phyloP scores from a whole-genome alignment of 2,329 filamentous ascomycete genomes.

The Cadophora luteo-olivacea region DNA sequence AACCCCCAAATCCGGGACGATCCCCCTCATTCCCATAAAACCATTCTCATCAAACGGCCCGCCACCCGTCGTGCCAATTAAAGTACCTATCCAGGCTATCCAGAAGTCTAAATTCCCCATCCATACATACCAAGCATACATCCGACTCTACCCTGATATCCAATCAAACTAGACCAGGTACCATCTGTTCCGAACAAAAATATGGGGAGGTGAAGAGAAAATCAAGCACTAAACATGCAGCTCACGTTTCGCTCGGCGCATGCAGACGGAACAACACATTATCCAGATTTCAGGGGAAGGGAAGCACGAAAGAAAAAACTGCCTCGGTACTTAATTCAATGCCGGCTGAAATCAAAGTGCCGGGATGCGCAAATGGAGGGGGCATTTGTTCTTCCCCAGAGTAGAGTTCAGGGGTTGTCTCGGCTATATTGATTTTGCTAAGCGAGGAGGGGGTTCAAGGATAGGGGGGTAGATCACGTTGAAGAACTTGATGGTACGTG shows the following conservation, averaged over 20 bases:
- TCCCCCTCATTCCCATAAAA: not conserved
- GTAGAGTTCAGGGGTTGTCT: not conserved
- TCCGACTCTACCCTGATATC: not conserved
- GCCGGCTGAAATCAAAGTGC: not conserved
- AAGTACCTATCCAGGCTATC: not conserved
- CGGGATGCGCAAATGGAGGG: too few relatives aligned
- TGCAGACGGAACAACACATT: constrained; percentile 1
- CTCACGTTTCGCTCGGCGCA: not conserved
- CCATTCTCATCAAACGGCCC: not conserved
- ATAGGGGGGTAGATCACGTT: not conserved
- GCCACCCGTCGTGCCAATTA: not conserved
- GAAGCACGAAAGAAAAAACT: too few relatives aligned
- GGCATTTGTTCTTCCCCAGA: not conserved
- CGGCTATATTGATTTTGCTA: constrained; percentile 11
- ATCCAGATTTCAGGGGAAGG: too few relatives aligned
- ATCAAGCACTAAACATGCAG: not conserved
- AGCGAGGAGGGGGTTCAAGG: not conserved
- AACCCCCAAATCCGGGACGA: not conserved
- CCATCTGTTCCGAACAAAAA: not conserved
- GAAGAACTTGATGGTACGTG: not conserved
- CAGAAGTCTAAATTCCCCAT: not conserved
- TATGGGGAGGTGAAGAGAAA: not conserved
- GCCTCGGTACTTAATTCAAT: too few relatives aligned
- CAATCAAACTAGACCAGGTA: not conserved
- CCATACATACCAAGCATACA: too few relatives aligned